Evolutionary conservation across 192 early-diverging fungal genomes (phyloP), one percentile per base, ranked within the genome.

Genomic region (Gigaspora rosea): DNA sequence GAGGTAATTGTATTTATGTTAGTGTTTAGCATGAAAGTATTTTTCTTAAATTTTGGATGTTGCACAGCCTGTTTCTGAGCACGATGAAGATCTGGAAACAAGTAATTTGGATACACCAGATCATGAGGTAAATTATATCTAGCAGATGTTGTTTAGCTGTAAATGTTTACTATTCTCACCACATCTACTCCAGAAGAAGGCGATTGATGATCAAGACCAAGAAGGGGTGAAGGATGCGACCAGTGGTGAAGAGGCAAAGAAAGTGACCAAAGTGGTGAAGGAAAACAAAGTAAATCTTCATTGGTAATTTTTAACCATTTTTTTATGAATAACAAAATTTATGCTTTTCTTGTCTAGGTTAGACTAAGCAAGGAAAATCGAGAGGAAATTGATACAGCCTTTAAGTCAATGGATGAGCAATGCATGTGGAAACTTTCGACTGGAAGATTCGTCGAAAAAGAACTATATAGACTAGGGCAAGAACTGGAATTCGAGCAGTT

Each of bases 381-480:
- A 22, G 8, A 77, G 58, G 32, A 58, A n/a, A 71, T 77, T 61
- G 22, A 77, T 0, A 13, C 0, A 11, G 27, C 7, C 1, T 77
- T 15, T 35, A 77, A 77, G 6, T 20, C n/a, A 18, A 78, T 78
- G 57, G 33, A 78, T 18, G 35, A 49, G 27, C 12, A 27, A 27
- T 35, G n/a, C 1, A 72, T 78, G 69, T 78, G 74, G 16, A 66
- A 65, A 66, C 64, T 76, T 20, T 76, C 61, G 46, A 62, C 27
- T 11, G 61, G 46, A 76, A 66, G 12, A 76, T 76, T 41, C 32
- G 46, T 76, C 27, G 48, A 76, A 15, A 35, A 76, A 65, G 74
- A 76, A 66, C 36, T 76, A 64, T 76, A 36, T 16, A 41, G 46
- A 63, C 46, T 76, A n/a, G 41, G 56, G n/a, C 18, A 76, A 66